A percentile compares a stretch with the other conserved stretches of the same genome.
Evolutionary conservation across 176 grass and related monocot genomes (phyloP).

Genomic region (Avena insularis): DNA sequence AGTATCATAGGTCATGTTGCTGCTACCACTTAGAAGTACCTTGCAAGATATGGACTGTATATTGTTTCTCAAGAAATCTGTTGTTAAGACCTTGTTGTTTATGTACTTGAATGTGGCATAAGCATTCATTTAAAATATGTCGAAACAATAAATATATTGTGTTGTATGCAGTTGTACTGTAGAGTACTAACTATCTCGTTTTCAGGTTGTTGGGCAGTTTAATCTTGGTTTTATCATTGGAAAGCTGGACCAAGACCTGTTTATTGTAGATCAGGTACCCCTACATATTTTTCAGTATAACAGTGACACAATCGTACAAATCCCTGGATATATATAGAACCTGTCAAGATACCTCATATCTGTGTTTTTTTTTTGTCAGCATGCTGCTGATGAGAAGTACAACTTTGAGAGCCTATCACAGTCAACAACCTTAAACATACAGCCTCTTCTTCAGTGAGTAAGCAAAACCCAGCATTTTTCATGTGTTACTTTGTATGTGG

Average conservation of each 20-base stretch:
- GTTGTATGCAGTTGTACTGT: constrained; percentile 19
- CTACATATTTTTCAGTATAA: constrained; percentile 33
- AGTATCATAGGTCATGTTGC: constrained; percentile 20
- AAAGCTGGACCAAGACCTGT: constrained; percentile 85
- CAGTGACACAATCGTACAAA: constrained; percentile 21
- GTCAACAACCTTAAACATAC: constrained; percentile 90
- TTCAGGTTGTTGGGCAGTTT: constrained; percentile 96
- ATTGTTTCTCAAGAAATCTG: neutral
- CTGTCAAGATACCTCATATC: constrained; percentile 31
- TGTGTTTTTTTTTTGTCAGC: constrained; percentile 57
- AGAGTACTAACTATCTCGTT: constrained; percentile 36
- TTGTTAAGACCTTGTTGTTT: constrained; percentile 22
- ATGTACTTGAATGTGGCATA: constrained; percentile 36
- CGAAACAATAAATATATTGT: constrained; percentile 1
- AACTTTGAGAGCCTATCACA: constrained; percentile 93
- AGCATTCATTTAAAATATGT: constrained; percentile 30
- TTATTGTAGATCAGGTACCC: constrained; percentile 97
- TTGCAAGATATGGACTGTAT: constrained; percentile 17
- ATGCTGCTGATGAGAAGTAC: constrained; percentile 99
- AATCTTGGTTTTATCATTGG: constrained; percentile 99
- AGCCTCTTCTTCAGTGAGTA: constrained; percentile 94
- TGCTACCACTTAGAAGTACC: constrained; percentile 20
- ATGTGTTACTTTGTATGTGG: constrained; percentile 26
- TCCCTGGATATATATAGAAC: constrained; percentile 42
- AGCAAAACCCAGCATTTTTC: constrained; percentile 48